Conservation (phyloP, 1,284 basidiomycete species). For the Papiliotrema flavescens region DNA sequence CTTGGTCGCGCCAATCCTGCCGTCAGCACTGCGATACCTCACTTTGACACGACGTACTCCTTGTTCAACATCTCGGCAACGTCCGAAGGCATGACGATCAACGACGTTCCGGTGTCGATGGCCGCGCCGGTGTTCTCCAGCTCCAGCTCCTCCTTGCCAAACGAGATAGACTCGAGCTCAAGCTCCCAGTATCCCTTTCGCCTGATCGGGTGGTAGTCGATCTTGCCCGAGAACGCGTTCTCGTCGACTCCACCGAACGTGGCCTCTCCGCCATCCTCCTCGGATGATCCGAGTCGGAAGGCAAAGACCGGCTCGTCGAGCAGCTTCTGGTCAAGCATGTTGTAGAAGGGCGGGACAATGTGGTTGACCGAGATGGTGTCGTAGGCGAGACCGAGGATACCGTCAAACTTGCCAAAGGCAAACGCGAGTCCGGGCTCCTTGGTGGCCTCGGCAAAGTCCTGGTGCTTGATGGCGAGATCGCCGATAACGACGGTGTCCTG, state of each 20-base stretch:
- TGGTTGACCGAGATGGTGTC: constrained; percentile 91
- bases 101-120: constrained; percentile 79
- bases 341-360: constrained; percentile 93
- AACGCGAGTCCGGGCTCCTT: constrained; percentile 97
- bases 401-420: constrained; percentile 92
- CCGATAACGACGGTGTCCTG: constrained; percentile 79
- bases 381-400: constrained; percentile 92
- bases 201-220: constrained; percentile 86
- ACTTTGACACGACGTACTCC: constrained; percentile 54
- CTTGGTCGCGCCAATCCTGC: constrained; percentile 77
- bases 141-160: constrained; percentile 80
- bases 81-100: constrained; percentile 70
- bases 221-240: constrained; percentile 72
- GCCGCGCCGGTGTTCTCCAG: constrained; percentile 90
- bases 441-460: constrained; percentile 94
- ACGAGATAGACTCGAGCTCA: constrained; percentile 77
- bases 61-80: constrained; percentile 97
- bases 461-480: constrained; percentile 70
- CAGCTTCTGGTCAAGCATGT: constrained; percentile 80
- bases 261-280: constrained; percentile 87
- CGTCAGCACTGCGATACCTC: constrained; percentile 2
- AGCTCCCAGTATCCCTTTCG: constrained; percentile 99
- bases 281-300: constrained; percentile 86
- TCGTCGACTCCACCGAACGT: constrained; percentile 89
- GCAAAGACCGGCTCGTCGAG: constrained; percentile 86